These are phyloP conservation scores for Posidonia australis DNA, from an alignment of 106 monocot genomes.

Conservation along the genomic window DNA sequence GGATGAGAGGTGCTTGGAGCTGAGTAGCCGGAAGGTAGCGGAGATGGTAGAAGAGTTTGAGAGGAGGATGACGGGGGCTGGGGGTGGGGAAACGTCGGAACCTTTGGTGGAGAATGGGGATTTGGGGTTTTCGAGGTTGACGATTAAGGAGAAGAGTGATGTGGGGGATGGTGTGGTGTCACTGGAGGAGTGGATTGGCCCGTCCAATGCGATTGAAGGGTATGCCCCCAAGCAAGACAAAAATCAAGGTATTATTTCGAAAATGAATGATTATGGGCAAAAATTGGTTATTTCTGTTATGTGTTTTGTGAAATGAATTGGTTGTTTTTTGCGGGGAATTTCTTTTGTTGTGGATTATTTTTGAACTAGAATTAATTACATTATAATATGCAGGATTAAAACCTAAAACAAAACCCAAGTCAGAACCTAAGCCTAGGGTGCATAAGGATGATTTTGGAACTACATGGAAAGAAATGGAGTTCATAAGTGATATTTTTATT, in stretches of 20 bases:
- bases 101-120: conserved; percentile 10
- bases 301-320: neutral
- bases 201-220: conserved; percentile 70
- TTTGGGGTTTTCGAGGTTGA: conserved; percentile 30
- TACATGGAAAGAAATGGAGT: conserved; percentile 15
- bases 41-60: conserved; percentile 37
- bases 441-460: neutral
- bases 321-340: neutral
- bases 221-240: conserved; percentile 55
- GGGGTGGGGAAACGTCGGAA: neutral
- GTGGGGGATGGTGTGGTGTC: conserved; percentile 16
- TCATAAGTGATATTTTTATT: conserved; percentile 34
- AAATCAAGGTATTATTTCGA: conserved; percentile 17
- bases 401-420: conserved; percentile 6
- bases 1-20: conserved; percentile 19
- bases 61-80: neutral
- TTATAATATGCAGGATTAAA: conserved; percentile 18
- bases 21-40: conserved; percentile 17
- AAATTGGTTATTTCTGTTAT: neutral
- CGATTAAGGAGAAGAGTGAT: conserved; percentile 48
- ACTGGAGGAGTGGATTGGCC: conserved; percentile 62
- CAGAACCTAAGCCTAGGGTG: conserved; percentile 3
- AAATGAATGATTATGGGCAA: neutral
- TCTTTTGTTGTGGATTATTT: neutral
- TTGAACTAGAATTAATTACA: conserved; percentile 18